Evolutionary conservation across 192 early-diverging fungal species (phyloP), one percentile per base, ranked within the genome.

Genomic region (Allomyces macrogynus): DNA sequence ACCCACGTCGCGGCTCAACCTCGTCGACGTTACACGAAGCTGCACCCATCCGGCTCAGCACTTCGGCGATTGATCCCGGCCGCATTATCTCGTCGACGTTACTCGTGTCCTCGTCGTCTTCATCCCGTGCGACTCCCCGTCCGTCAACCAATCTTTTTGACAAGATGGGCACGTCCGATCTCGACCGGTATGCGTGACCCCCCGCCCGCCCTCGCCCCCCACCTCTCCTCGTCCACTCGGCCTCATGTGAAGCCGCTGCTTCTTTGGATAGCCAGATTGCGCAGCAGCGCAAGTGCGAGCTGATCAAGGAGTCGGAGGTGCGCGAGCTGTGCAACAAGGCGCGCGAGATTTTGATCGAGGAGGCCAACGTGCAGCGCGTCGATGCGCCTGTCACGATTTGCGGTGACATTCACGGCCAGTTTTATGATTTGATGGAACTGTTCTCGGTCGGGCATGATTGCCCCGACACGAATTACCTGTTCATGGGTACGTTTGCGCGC

Each of bases 381-480:
- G 90, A 91, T 75, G 90, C 94, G 24, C 94, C 91, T n/a, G 91
- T 95, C 9, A 97, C 93, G 80, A 86, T 90, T 61, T 90, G 88
- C 66, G 94, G 94, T 63, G 94, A 97, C 70, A 97, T 97, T 70
- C 94, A 97, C 74, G 94, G 94, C 49, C 94, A 97, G 70, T 97
- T 97, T 72, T 87, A 92, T 75, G 94, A 97, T 75, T 75, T 97
- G 32, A 90, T 87, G 74, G 88, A 97, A 70, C 84, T 97, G 24
- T 93, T 97, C 70, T 75, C 78, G 66, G 90, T 93, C 65, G 94
- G 94, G 68, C 92, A 91, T 63, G 90, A 93, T 70, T 92, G 85
- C 64, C 95, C 95, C 5, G 89, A 93, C 67, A 97, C 95, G 57
- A 97, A 94, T 76, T 97, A 97, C 69, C 77, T 97, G 66, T 97